Evolutionary conservation across 1,284 basidiomycete species (phyloP), one percentile per base, ranked within the genome.

Genomic region (Ustilago crameri): DNA sequence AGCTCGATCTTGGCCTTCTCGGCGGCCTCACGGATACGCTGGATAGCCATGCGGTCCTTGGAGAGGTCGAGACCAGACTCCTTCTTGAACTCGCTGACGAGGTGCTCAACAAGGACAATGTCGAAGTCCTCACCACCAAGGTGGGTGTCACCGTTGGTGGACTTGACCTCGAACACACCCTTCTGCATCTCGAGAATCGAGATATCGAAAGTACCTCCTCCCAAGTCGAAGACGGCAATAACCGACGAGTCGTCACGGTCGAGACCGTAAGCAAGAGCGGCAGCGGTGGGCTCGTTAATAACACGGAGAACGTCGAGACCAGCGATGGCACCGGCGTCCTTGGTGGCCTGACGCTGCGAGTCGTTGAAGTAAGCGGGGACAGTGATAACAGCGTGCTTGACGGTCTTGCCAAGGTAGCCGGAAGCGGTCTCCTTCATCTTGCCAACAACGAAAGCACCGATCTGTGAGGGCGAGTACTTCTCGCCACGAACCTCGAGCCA

Each of bases 301-400:
- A 98, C 93, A 84, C 95, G 93, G 53, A 98, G 90, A 47, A 98
- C 95, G 41, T 98, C 93, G 23, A 98, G 89, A 81, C 95, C 95
- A 43, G 95, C 94, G 79, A 98, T 97, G 82, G 92, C 90, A 84
- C 95, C 95, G 54, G 96, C 94, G 78, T 98, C 91, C 86, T 97
- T 97, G 72, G 95, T 98, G 15, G 96, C 95, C 87, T 96, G 94
- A 74, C 95, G 91, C 85, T 98, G 95, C 30, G 95, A 93, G 84
- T 98, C 96, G 85, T 98, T 98, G 89, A 98, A 98, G 87, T 98
- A 98, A 0, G 95, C 95, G 4, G 95, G 95, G 38, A 98, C 95
- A 32, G 95, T 98, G 81, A 97, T 87, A 78, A 98, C 95, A 63
- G 86, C 87, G 82, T 88, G 95, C 91, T 92, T 95, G 86, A 98